Evolutionary conservation across 768 basidiomycete genomes (phyloP).

Genomic region (Lyophyllum shimeji): DNA sequence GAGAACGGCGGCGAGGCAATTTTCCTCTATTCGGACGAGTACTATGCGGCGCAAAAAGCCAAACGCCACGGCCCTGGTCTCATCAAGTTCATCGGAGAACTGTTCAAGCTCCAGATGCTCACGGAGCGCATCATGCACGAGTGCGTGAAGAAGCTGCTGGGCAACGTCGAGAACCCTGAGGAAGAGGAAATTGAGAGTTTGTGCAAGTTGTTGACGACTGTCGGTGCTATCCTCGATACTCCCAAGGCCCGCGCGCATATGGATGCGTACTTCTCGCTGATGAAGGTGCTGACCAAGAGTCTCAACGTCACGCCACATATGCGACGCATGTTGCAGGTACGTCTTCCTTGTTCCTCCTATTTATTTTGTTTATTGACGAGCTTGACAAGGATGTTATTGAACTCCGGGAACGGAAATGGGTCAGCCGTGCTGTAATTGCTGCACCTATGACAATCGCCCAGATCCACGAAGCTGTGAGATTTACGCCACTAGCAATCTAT

Average conservation of each 20-base stretch:
- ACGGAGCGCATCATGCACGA: conserved; percentile 98
- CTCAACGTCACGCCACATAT: conserved; percentile 80
- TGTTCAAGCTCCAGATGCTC: conserved; percentile 99
- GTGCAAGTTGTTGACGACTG: conserved; percentile 89
- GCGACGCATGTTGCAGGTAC: conserved; percentile 93
- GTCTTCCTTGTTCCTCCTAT: conserved; percentile 20
- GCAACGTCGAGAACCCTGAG: conserved; percentile 92
- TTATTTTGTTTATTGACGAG: conserved; percentile 6
- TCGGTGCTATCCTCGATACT: conserved; percentile 82
- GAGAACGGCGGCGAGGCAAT: conserved; percentile 56
- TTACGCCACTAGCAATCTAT: neutral
- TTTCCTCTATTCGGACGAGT: conserved; percentile 91
- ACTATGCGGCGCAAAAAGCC: conserved; percentile 94
- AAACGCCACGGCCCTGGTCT: conserved; percentile 96
- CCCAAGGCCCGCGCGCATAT: conserved; percentile 81
- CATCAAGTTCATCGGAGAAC: conserved; percentile 96
- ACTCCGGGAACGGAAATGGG: conserved; percentile 82
- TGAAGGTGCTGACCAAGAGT: conserved; percentile 80
- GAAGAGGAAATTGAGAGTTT: conserved; percentile 98
- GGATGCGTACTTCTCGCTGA: conserved; percentile 90
- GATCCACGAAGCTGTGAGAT: conserved; percentile 77
- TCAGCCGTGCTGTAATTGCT: conserved; percentile 64
- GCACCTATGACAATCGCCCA: conserved; percentile 89
- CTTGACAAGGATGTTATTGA: conserved; percentile 81
- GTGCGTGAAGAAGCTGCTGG: conserved; percentile 93